Base-by-base conservation (phyloP, 176 grass and related monocot species). In the Microstegium vimineum region DNA sequence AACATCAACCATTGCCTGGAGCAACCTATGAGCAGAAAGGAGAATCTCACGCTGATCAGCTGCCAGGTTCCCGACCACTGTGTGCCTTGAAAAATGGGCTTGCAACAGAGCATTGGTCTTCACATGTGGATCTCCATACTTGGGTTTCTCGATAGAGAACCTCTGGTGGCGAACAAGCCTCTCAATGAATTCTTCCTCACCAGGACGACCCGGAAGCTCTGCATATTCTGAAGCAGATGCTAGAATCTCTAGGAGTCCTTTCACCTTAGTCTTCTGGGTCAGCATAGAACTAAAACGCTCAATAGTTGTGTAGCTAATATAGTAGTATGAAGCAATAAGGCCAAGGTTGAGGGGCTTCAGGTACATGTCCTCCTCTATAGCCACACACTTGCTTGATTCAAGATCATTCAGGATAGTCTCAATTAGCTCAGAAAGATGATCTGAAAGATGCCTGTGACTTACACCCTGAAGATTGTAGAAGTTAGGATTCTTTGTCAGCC, bases 1-100 rank as follows among this genome's bases (percentile, higher is more conserved):
- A 51, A 94, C 95, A 91, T 98, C 95, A 80, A 98, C 95, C 95
- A 98, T 98, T 27, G 95, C 95, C 79, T 94, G 95, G 28, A 98
- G 89, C 78, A 98, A 80, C 30, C 95, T 82, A 75, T 98, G 95
- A 37, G 95, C 90, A 41, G 90, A 92, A 47, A 94, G 92, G 5
- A 98, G 90, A 20, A 98, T 91, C 68, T 93, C 95, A 42, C 92
- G 85, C 67, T 98, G 95, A 59, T 98, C 92, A 71, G 88, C 88
- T 47, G 95, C 92, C 7, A 94, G 84, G 78, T 98, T 94, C 7
- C 92, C 95, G 1, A 94, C 72, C 43, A 98, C 89, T 2, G 61
- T 86, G 73, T 94, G 90, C 82, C 95, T 93, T 64, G 95, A 87
- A 76, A 94, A 98, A 87, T 98, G 95, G 68, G 95, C 89, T 84